Conservation (phyloP, 139 green algal species). For the Chlamydomonas sp. region DNA sequence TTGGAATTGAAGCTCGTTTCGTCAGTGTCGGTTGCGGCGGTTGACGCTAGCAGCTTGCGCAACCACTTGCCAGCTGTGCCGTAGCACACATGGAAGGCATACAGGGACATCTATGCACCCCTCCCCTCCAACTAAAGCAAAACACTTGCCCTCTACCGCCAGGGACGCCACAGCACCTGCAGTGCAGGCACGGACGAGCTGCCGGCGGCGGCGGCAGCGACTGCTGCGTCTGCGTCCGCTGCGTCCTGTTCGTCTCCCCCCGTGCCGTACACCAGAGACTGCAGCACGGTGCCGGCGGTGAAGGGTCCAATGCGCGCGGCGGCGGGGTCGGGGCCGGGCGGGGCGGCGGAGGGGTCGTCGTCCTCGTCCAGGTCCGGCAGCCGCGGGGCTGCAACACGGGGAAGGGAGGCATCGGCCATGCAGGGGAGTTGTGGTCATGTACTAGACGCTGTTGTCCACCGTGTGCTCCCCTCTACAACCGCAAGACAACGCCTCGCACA, state of each 20-base stretch:
- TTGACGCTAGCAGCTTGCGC: too few relatives aligned
- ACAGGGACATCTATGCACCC: too few relatives aligned
- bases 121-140: too few relatives aligned
- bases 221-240: background rate
- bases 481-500: background rate
- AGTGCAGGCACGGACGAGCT: background rate
- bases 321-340: conserved; percentile 26
- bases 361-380: background rate
- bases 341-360: background rate
- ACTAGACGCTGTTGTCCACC: background rate
- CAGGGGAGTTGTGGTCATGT: too few relatives aligned
- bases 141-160: too few relatives aligned
- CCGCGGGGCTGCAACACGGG: background rate
- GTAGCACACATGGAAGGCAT: too few relatives aligned
- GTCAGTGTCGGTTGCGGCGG: too few relatives aligned
- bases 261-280: conserved; percentile 13
- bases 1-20: too few relatives aligned
- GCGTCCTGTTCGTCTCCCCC: background rate
- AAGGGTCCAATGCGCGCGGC: conserved; percentile 40
- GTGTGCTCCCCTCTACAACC: background rate
- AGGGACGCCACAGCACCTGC: conserved; percentile 4
- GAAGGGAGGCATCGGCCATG: too few relatives aligned
- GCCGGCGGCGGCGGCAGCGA: background rate
- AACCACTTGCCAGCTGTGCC: too few relatives aligned
- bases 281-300: conserved; percentile 44